A percentile compares a stretch with the other conserved stretches of the same genome.
phyloP scores from a whole-genome alignment of 2,329 filamentous ascomycete species.

The Ceratocystis variospora region DNA sequence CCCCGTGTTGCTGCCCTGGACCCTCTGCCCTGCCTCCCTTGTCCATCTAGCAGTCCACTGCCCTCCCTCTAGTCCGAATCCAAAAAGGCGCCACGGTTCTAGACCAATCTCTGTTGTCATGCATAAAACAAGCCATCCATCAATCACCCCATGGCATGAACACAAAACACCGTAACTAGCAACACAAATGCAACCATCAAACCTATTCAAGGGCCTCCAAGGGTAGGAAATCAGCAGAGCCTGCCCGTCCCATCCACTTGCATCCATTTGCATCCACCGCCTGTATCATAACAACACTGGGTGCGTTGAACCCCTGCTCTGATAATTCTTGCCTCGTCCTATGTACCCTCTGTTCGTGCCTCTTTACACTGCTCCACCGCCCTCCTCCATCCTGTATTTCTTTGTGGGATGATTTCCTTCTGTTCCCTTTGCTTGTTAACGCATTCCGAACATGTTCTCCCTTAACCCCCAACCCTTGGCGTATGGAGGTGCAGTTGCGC shows the following conservation, averaged over 20 bases:
- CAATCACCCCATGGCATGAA: neutral
- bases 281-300: no score
- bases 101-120: slow-evolving; percentile 2
- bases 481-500: no score
- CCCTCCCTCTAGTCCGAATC: neutral
- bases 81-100: neutral
- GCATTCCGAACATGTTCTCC: neutral
- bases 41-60: no score
- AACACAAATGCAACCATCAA: neutral
- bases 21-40: neutral
- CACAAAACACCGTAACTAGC: neutral
- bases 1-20: neutral
- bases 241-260: neutral
- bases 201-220: neutral
- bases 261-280: neutral
- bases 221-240: neutral
- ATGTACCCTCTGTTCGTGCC: no score
- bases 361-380: neutral
- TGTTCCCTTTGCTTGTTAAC: neutral
- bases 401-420: neutral
- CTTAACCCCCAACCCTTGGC: no score
- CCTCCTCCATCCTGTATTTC: neutral
- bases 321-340: no score
- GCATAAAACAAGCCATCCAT: slow-evolving; percentile 5
- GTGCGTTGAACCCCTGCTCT: no score